Percentiles rank a stretch among this genome's conserved stretches.
phyloP scores from a whole-genome alignment of 1,284 basidiomycete genomes.

The Mycena sp. region DNA sequence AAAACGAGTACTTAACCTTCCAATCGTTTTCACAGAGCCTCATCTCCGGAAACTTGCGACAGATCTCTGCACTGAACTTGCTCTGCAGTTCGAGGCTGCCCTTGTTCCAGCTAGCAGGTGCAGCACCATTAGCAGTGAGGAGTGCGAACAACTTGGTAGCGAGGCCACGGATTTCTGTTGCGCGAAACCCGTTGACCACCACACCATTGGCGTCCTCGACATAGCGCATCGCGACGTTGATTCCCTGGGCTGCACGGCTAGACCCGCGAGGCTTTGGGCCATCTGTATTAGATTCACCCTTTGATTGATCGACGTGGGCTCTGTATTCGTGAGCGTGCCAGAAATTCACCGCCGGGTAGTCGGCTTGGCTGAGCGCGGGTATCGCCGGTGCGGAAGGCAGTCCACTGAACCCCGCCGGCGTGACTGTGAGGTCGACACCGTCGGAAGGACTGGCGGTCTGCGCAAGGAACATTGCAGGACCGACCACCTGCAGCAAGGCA shows the following conservation, averaged over 20 bases:
- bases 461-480: background rate
- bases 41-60: background rate
- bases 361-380: background rate
- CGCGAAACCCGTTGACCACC: background rate
- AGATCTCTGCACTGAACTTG: background rate
- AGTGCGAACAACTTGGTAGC: background rate
- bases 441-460: background rate
- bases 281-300: background rate
- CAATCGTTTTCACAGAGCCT: background rate
- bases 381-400: background rate
- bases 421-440: background rate
- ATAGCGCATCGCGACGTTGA: background rate
- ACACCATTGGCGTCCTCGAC: background rate
- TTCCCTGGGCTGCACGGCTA: background rate
- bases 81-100: background rate
- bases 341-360: background rate
- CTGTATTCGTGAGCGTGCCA: background rate
- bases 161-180: background rate
- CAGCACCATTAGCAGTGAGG: background rate
- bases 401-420: background rate
- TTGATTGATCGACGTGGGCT: background rate
- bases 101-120: background rate
- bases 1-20: no score
- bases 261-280: background rate
- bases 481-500: background rate